Evolutionary conservation across 345 rosid species (phyloP).

Genomic region (Rubroshorea leprosula): DNA sequence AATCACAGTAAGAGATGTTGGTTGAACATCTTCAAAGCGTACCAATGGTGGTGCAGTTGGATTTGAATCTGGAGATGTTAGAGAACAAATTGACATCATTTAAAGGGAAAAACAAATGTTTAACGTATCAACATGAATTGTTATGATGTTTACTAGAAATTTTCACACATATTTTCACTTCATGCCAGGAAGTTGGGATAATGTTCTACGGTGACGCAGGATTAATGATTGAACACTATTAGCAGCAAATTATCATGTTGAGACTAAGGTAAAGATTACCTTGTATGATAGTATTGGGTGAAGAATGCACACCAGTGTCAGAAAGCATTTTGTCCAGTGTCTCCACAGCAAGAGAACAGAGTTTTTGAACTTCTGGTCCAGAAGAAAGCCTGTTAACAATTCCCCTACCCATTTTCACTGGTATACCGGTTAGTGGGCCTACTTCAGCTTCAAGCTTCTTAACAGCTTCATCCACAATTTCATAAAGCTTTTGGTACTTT

Average conservation of each 20-base stretch:
- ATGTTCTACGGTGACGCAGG: too few relatives aligned
- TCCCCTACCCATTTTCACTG: constrained; percentile 83
- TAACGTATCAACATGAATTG: too few relatives aligned
- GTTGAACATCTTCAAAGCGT: constrained; percentile 57
- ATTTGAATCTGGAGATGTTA: constrained; percentile 28
- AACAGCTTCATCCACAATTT: constrained; percentile 64
- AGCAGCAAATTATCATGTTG: not conserved
- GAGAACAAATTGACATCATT: not conserved
- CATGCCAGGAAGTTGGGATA: too few relatives aligned
- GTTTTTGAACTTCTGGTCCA: constrained; percentile 70
- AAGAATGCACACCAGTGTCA: constrained; percentile 15
- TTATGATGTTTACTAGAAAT: not conserved
- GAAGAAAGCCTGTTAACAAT: constrained; percentile 80
- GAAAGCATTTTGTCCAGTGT: constrained; percentile 51
- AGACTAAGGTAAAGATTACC: constrained; percentile 32
- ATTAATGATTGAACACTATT: too few relatives aligned
- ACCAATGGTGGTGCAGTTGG: constrained; percentile 31
- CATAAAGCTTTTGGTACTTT: constrained; percentile 43
- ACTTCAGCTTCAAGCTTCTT: constrained; percentile 80
- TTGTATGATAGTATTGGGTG: constrained; percentile 20
- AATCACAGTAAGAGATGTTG: constrained; percentile 60
- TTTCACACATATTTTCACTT: too few relatives aligned
- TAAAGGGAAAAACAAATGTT: not conserved
- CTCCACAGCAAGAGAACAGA: constrained; percentile 65
- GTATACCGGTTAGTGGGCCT: constrained; percentile 74